phyloP scores from a whole-genome alignment of 495 filamentous ascomycete species.

The Polyplosphaeria fusca region DNA sequence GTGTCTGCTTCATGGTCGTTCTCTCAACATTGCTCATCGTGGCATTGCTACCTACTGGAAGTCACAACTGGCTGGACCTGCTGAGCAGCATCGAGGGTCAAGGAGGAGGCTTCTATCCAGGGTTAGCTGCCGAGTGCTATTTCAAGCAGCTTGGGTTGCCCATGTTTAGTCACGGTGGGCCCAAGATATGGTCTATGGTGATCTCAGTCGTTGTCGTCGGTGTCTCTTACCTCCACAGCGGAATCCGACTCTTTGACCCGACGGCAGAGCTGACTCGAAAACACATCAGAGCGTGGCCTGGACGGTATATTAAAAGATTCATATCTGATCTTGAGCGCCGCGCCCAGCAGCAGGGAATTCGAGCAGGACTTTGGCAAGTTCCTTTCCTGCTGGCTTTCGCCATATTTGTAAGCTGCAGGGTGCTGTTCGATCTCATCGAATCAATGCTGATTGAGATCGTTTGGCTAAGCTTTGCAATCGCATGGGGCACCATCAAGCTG shows the following conservation, averaged over 20 bases:
- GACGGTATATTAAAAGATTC: slow-evolving; percentile 1
- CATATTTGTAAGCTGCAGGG: slow-evolving; percentile 4
- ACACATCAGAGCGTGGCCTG: slow-evolving; percentile 10
- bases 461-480: slow-evolving; percentile 25
- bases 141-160: slow-evolving; percentile 11
- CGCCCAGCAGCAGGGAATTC: background rate
- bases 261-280: slow-evolving; percentile 12
- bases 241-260: slow-evolving; percentile 24
- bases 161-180: slow-evolving; percentile 6
- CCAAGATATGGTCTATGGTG: slow-evolving; percentile 26
- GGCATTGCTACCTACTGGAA: slow-evolving; percentile 21
- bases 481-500: slow-evolving; percentile 26
- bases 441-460: slow-evolving; percentile 22
- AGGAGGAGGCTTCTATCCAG: slow-evolving; percentile 21
- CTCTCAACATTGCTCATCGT: slow-evolving; percentile 13
- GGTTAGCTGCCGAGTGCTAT: slow-evolving; percentile 11
- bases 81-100: background rate
- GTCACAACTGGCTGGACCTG: slow-evolving; percentile 21
- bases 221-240: slow-evolving; percentile 14
- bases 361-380: background rate
- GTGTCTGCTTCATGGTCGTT: slow-evolving; percentile 21
- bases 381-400: slow-evolving; percentile 6
- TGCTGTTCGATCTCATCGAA: slow-evolving; percentile 8
- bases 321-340: slow-evolving; percentile 2
- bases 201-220: slow-evolving; percentile 18